Percentiles rank a stretch among this genome's conserved stretches.
Evolutionary conservation across 1,139 yeast species (phyloP).

Genomic region (Yamadazyma epiphylla): DNA sequence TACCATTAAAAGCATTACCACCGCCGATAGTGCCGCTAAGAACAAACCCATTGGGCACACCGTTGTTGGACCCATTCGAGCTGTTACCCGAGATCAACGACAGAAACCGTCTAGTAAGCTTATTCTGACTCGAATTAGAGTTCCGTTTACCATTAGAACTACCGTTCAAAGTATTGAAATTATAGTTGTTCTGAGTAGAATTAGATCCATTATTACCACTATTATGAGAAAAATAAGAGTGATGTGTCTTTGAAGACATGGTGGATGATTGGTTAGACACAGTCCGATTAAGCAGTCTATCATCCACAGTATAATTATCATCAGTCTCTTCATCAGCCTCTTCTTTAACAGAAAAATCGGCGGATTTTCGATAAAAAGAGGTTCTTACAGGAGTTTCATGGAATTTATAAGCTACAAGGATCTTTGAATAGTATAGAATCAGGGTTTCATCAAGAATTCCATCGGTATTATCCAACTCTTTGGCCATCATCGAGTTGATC

Average conservation of each 20-base stretch:
- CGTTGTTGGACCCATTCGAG: constrained; percentile 5
- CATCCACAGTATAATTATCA: constrained; percentile 11
- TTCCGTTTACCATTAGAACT: constrained; percentile 5
- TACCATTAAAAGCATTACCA: background rate
- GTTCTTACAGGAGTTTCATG: constrained; percentile 17
- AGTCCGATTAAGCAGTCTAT: constrained; percentile 16
- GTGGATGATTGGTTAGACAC: constrained; percentile 18
- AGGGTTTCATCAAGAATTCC: constrained; percentile 26
- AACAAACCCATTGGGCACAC: background rate
- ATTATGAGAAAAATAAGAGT: constrained; percentile 13
- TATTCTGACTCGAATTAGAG: constrained; percentile 13
- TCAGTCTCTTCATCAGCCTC: constrained; percentile 24
- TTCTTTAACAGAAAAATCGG: constrained; percentile 19
- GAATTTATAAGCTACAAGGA: constrained; percentile 34
- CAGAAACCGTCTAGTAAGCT: constrained; percentile 22
- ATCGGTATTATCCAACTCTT: constrained; percentile 15
- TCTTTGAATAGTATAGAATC: constrained; percentile 31
- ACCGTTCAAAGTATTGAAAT: constrained; percentile 4
- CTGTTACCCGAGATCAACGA: constrained; percentile 15
- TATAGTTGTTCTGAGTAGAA: constrained; percentile 6
- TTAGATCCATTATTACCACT: constrained; percentile 6
- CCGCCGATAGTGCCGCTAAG: too few species aligned
- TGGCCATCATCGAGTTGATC: constrained; percentile 28
- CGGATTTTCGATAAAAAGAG: background rate
- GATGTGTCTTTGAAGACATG: constrained; percentile 15